A percentile compares a stretch with the other conserved stretches of the same genome.
phyloP scores from a whole-genome alignment of 2,329 filamentous ascomycete genomes.

The Sarocladium oryzae region DNA sequence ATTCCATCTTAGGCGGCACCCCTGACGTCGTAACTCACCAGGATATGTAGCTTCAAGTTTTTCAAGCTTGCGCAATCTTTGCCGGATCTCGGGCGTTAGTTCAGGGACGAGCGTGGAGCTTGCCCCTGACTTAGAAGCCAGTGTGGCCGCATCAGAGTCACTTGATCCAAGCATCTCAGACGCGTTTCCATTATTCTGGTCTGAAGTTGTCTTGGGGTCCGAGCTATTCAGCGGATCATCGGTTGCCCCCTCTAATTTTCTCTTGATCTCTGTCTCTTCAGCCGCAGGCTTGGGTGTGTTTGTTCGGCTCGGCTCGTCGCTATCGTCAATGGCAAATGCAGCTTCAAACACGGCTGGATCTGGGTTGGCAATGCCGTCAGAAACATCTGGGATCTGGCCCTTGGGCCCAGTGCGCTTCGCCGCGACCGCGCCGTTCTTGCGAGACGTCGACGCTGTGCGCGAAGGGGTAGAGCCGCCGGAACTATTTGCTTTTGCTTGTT shows the following conservation, averaged over 20 bases:
- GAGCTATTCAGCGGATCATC: neutral
- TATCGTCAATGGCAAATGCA: constrained; percentile 81
- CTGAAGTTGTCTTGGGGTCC: constrained; percentile 14
- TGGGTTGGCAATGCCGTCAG: constrained; percentile 45
- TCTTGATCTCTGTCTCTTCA: constrained; percentile 20
- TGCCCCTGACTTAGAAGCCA: neutral
- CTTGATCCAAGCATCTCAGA: constrained; percentile 13
- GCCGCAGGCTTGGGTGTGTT: constrained; percentile 47
- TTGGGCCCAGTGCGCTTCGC: constrained; percentile 29
- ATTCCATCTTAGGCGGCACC: constrained; percentile 7
- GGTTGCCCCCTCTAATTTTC: constrained; percentile 10
- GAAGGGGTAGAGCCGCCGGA: constrained; percentile 37
- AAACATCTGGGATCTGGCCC: constrained; percentile 29
- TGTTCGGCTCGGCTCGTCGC: constrained; percentile 59
- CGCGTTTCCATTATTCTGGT: constrained; percentile 16
- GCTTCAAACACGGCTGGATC: constrained; percentile 85
- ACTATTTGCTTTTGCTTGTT: constrained; percentile 61
- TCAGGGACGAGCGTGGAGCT: constrained; percentile 32
- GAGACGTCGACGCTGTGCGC: constrained; percentile 30
- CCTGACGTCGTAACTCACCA: constrained; percentile 41
- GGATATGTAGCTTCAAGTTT: constrained; percentile 84
- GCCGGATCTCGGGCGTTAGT: constrained; percentile 66
- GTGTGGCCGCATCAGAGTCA: constrained; percentile 5
- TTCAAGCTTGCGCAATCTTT: constrained; percentile 77
- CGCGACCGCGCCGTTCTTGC: constrained; percentile 30